Evolutionary conservation across 2,329 filamentous ascomycete genomes (phyloP).

Genomic region (Cladophialophora chaetospira): DNA sequence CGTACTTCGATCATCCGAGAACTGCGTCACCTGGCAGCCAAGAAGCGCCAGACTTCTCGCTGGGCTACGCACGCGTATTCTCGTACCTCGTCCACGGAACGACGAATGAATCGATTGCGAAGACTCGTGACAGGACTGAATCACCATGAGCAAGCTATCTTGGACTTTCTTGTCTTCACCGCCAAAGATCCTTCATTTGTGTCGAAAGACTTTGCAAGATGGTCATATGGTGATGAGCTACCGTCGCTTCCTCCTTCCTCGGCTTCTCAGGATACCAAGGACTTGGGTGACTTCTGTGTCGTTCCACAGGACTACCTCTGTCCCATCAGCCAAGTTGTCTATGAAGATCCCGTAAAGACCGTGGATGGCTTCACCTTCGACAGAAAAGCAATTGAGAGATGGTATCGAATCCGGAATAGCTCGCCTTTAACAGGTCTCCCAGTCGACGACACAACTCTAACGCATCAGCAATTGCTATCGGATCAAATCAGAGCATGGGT

Average conservation of each 20-base stretch:
- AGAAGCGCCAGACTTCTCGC: background rate
- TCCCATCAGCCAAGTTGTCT: conserved; percentile 38
- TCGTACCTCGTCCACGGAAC: background rate
- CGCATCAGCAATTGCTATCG: conserved; percentile 31
- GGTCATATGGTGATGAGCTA: conserved; percentile 33
- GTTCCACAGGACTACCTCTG: conserved; percentile 34
- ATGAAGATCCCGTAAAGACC: conserved; percentile 41
- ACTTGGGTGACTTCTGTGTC: conserved; percentile 17
- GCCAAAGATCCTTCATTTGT: conserved; percentile 23
- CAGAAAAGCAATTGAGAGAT: conserved; percentile 38
- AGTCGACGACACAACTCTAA: conserved; percentile 31
- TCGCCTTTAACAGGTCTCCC: conserved; percentile 39
- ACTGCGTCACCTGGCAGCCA: background rate
- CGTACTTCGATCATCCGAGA: background rate
- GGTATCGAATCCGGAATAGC: conserved; percentile 38
- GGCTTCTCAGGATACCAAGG: background rate
- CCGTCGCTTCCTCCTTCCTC: conserved; percentile 12
- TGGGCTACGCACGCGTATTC: conserved; percentile 5
- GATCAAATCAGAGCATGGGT: conserved; percentile 35
- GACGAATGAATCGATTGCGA: conserved; percentile 6
- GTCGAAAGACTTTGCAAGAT: conserved; percentile 32
- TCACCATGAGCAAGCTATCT: conserved; percentile 33
- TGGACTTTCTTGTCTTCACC: conserved; percentile 35
- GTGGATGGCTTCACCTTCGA: conserved; percentile 40
- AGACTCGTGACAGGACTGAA: conserved; percentile 16